phyloP scores from a whole-genome alignment of 768 basidiomycete genomes.

The Hydnomerulius pinastri region DNA sequence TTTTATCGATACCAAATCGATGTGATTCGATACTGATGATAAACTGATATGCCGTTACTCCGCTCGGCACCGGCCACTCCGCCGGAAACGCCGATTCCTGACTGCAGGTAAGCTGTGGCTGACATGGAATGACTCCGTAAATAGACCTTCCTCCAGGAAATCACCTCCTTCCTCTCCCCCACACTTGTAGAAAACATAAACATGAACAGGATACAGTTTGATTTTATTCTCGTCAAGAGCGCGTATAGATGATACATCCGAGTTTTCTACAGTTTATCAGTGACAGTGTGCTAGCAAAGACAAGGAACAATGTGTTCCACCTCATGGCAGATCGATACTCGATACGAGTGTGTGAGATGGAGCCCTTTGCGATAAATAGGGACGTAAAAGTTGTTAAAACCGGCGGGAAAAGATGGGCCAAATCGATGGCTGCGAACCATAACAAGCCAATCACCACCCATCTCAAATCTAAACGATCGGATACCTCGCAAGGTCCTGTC shows the following conservation, averaged over 20 bases:
- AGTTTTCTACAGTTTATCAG: conserved; percentile 6
- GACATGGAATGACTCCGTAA: conserved; percentile 1
- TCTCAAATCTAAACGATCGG: conserved; percentile 1
- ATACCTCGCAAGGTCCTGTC: conserved; percentile 8
- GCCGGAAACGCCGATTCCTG: conserved; percentile 14
- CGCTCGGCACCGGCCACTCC: conserved; percentile 33
- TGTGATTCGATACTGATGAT: conserved; percentile 49
- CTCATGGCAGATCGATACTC: conserved; percentile 9
- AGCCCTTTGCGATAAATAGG: conserved; percentile 13
- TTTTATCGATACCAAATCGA: conserved; percentile 70
- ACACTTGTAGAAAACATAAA: background rate
- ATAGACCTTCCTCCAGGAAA: background rate
- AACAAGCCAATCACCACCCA: background rate
- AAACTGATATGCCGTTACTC: conserved; percentile 51
- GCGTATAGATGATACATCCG: conserved; percentile 18
- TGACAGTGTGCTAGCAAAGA: conserved; percentile 5
- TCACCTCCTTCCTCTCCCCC: background rate
- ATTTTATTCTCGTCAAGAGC: conserved; percentile 2
- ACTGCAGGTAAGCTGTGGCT: conserved; percentile 10
- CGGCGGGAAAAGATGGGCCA: conserved; percentile 7
- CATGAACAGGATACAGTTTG: background rate
- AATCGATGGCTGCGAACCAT: conserved; percentile 15
- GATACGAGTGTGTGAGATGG: conserved; percentile 9
- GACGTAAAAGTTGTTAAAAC: conserved; percentile 7
- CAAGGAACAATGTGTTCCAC: conserved; percentile 9